A percentile compares a stretch with the other conserved stretches of the same genome.
phyloP scores from a whole-genome alignment of 805 yeast genomes.

The Candida hispaniensis region DNA sequence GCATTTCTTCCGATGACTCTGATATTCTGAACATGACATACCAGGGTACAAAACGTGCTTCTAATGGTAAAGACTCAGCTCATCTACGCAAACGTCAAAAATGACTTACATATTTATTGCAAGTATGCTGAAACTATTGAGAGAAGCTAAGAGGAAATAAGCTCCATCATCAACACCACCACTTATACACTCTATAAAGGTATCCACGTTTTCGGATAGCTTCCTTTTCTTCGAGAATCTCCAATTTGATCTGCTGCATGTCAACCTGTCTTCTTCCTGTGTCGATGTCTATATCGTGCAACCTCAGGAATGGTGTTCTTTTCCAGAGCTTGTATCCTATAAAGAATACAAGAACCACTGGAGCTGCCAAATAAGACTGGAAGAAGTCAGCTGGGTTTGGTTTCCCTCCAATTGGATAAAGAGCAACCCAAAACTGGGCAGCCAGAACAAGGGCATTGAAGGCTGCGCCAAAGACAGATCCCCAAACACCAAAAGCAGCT shows the following conservation, averaged over 20 bases:
- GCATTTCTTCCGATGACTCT: conserved; percentile 78
- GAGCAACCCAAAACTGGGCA: conserved; percentile 76
- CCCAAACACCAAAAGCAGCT: conserved; percentile 57
- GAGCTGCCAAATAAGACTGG: conserved; percentile 52
- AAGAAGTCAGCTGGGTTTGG: conserved; percentile 42
- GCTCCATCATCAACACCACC: too few relatives aligned
- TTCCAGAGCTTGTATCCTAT: conserved; percentile 48
- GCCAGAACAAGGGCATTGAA: conserved; percentile 51
- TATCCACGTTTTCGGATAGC: conserved; percentile 36
- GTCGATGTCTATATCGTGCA: conserved; percentile 47
- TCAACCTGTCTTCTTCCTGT: conserved; percentile 51
- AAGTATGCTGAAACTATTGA: too few relatives aligned
- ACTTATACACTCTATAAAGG: conserved; percentile 35
- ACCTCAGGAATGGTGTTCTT: conserved; percentile 33
- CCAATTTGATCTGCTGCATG: conserved; percentile 40
- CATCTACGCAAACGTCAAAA: conserved; percentile 24
- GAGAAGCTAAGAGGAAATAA: too few relatives aligned
- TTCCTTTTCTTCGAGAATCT: conserved; percentile 42
- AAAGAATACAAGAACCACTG: conserved; percentile 49
- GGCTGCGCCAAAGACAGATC: conserved; percentile 37
- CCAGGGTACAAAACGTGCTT: conserved; percentile 28
- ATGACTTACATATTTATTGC: too few relatives aligned
- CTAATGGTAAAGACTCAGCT: conserved; percentile 20
- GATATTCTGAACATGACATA: conserved; percentile 44
- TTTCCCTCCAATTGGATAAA: conserved; percentile 57